Evolutionary conservation across 2,329 filamentous ascomycete species (phyloP), one percentile per base, ranked within the genome.

Genomic region (Chalara sp.): DNA sequence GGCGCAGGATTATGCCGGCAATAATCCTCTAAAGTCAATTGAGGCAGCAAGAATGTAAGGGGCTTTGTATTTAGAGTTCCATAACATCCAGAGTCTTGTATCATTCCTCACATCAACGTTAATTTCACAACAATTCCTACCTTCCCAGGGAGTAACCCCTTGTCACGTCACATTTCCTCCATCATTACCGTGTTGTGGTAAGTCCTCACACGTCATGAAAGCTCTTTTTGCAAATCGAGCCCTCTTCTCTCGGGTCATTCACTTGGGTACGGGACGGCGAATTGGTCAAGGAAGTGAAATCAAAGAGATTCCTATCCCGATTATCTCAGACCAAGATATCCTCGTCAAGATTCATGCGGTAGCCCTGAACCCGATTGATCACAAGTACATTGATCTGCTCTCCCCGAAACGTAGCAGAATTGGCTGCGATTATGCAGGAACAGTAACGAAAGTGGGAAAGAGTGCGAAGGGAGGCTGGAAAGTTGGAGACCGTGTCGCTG

Each of bases 401-500:
- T 40, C 48, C 12, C 31, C 50, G 21, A 33, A 32, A 6, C 46
- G 47, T 7, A 45, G 44, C 32, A 48, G 45, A 21, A 31, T 51
- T 30, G 50, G 53, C 31, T 55, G 49, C 53, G 55, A 55, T 44
- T 57, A 51, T 48, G 47, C 53, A 29, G 53, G 55, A 6, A 58
- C 69, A 12, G 69, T 78, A 3, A 67, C 71, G 12, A 66, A 70
- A 43, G 65, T 76, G 31, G 74, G 73, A 37, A 61, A 71, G 55
- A 41, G 42, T 31, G 73, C 41, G 73, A 78, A 13, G 69, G 68
- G 13, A 67, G 75, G 74, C 67, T 69, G 72, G 63, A 67, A 70
- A 49, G 78, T 78, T 54, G 76, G 75, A 2, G 75, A 78, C 53
- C 69, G 74, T 43, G 41, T 67, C 66, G 62, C 56, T 5, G 58